Percentiles rank a stretch among this genome's conserved stretches.
These are phyloP conservation scores for Fusarium circinatum DNA, from an alignment of 2,329 filamentous ascomycete genomes.

Conservation along the genomic window DNA sequence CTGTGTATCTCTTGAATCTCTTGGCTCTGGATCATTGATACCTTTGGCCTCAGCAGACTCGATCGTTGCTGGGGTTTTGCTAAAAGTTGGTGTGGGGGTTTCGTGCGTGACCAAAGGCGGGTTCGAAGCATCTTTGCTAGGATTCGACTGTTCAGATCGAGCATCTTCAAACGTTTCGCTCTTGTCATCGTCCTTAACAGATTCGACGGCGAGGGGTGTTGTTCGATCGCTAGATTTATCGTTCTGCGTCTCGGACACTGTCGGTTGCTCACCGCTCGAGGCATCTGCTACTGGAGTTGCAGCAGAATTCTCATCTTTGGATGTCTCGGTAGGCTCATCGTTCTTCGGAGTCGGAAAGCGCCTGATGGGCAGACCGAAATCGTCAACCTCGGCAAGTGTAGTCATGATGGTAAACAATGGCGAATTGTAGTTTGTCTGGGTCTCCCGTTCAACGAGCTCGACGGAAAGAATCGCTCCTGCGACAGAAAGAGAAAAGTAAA, in stretches of 20 bases:
- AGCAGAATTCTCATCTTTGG: constrained; percentile 11
- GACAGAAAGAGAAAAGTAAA: neutral
- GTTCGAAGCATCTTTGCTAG: constrained; percentile 18
- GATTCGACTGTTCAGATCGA: constrained; percentile 49
- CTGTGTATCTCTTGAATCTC: neutral
- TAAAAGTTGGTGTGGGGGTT: neutral
- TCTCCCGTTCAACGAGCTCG: constrained; percentile 14
- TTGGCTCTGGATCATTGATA: constrained; percentile 1
- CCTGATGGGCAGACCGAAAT: constrained; percentile 75
- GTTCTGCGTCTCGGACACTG: constrained; percentile 3
- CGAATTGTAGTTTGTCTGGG: constrained; percentile 1
- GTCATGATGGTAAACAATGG: constrained; percentile 39
- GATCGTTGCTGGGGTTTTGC: constrained; percentile 12
- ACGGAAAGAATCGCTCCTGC: neutral
- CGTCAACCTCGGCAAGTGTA: constrained; percentile 64
- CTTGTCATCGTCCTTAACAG: constrained; percentile 47
- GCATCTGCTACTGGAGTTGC: constrained; percentile 1
- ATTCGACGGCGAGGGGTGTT: neutral
- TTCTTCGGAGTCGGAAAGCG: constrained; percentile 54
- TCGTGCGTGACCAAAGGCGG: neutral
- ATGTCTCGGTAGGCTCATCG: constrained; percentile 28
- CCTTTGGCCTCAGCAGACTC: constrained; percentile 16
- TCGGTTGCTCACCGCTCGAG: constrained; percentile 12
- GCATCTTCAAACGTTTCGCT: constrained; percentile 52
- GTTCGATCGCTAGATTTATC: constrained; percentile 5